Base-by-base conservation (phyloP, 1,139 yeast species). In the Meyerozyma sp. region DNA sequence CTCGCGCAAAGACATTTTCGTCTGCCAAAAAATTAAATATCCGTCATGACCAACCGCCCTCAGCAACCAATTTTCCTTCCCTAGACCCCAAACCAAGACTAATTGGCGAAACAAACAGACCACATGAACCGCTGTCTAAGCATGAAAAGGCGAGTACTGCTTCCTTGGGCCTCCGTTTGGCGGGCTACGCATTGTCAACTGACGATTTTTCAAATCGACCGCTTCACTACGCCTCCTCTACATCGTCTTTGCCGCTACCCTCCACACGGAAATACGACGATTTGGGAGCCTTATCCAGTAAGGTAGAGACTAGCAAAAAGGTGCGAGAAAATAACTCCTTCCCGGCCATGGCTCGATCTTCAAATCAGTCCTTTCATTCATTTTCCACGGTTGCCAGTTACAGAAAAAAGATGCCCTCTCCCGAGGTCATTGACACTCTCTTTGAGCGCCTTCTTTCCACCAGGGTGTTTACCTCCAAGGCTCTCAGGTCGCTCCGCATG, bases 391-490 rank as follows among this genome's bases (percentile, higher is more conserved):
- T 65, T 5, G 59, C 66, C 1, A 56, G 61, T 9, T 56, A 64
- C 39, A 58, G 64, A 42, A 57, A 65, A 39, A 67, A 63, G 42
- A 63, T 70, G 51, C 78, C 78, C 2, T 54, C 54, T 2, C 52
- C 69, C 2, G 62, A 58, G 16, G 54, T 69, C 6, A 77, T 73
- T 5, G 73, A 72, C 45, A 54, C 49, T 8, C 53, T 72, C 10
- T 73, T 73, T 49, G 75, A 71, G 44, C 58, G 61, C 40, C 52
- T 73, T 23, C 56, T 73, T 8, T 60, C 74, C 11, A 62, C 61
- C 1, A 51, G 77, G 44, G 74, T 61, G 0, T 72, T 73, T 44
- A 60, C 74, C 1, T 68, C 60, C 2, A 57, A 59, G 32, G 73
- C 75, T 1, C 48, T 68, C 14, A 56, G 53, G 36, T 56, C 67